These are phyloP conservation scores for Arachis stenosperma DNA, from an alignment of 306 rosid genomes.

Conservation along the genomic window DNA sequence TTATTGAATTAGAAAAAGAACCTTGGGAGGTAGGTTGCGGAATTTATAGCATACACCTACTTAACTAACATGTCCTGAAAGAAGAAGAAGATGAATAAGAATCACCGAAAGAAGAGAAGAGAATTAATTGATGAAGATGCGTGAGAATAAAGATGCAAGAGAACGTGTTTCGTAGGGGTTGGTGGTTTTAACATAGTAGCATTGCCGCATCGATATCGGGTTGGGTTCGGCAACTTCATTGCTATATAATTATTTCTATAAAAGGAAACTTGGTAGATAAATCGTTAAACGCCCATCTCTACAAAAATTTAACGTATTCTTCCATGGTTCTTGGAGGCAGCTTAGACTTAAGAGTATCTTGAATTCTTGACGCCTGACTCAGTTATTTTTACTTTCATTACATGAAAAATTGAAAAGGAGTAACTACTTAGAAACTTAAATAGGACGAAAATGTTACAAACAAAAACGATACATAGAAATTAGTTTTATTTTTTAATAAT, in stretches of 20 bases:
- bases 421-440: no score
- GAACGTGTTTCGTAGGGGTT: constrained; percentile 25
- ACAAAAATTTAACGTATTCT: no score
- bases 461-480: no score
- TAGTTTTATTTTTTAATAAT: no score
- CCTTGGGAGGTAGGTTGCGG: not conserved
- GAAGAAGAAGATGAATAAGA: not conserved
- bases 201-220: not conserved
- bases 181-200: not conserved
- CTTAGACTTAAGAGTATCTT: no score
- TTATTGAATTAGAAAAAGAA: not conserved
- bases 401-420: no score
- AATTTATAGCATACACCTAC: not conserved
- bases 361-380: no score
- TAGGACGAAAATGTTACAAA: no score
- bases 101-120: not conserved
- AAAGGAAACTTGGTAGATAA: not conserved
- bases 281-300: no score
- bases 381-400: no score
- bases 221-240: not conserved
- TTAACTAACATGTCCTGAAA: not conserved
- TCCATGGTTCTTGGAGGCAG: no score
- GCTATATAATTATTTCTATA: not conserved
- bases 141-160: not conserved
- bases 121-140: not conserved